Conservation (phyloP, 768 basidiomycete genomes). For the Mycena leptocephala region DNA sequence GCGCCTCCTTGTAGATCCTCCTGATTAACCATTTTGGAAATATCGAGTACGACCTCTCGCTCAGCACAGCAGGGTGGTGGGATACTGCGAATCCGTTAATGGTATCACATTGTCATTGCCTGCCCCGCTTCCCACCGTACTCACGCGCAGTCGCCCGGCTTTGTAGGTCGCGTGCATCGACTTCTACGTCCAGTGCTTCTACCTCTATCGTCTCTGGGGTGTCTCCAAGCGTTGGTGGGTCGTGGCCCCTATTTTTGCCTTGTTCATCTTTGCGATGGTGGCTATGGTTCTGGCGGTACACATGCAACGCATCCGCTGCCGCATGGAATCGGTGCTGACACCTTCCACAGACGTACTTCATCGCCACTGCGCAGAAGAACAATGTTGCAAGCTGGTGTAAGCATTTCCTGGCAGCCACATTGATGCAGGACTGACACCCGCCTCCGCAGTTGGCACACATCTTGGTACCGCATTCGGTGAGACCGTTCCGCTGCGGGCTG, state of each 20-base stretch:
- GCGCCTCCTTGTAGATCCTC: conserved; percentile 21
- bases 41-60: neutral
- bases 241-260: conserved; percentile 6
- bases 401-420: neutral
- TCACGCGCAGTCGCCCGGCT: neutral
- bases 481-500: neutral
- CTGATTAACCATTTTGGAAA: conserved; percentile 10
- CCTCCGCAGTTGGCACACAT: conserved; percentile 17
- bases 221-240: conserved; percentile 15
- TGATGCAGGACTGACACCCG: neutral
- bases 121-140: neutral
- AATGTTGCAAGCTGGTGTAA: conserved; percentile 17
- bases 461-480: conserved; percentile 23
- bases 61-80: conserved; percentile 28
- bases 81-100: conserved; percentile 26
- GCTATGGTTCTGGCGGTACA: conserved; percentile 16
- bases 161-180: conserved; percentile 19
- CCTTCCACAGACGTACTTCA: conserved; percentile 25
- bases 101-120: neutral
- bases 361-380: neutral
- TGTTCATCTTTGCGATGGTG: conserved; percentile 13
- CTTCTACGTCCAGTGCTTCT: conserved; percentile 27
- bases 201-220: conserved; percentile 19
- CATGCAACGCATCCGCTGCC: neutral
- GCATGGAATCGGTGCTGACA: conserved; percentile 1